Base-by-base conservation (phyloP, 2,329 filamentous ascomycete species). In the Bretziella fagacearum region DNA sequence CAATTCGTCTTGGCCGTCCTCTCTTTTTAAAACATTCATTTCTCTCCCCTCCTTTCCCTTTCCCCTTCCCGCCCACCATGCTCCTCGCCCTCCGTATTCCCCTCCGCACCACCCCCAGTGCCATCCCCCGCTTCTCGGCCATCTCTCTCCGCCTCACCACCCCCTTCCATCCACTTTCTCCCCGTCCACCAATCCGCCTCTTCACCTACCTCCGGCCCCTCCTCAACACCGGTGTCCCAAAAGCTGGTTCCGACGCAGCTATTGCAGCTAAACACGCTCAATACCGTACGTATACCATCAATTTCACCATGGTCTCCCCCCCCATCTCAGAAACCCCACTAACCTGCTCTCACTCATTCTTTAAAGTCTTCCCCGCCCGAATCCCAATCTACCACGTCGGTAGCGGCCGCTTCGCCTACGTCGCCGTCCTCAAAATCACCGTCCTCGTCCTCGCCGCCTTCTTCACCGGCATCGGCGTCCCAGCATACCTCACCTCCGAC, bases 331-430 rank as follows among this genome's bases (percentile, higher is more conserved):
- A 20, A 2, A 13, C 20, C 1, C 8, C 20, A 39, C 17, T 3
- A 22, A 8, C 15, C 18, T 2, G 15, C 6, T 22, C 35, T 23
- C 11, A 39, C 15, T 10, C 7, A 11, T 10, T 5, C n/a, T n/a
- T 30, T 30, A 18, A 26, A 74, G 69, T 61, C 27, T 70, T 71
- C 50, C 74, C 76, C 0, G 68, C 74, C 52, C 65, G 65, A 11
- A 57, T 87, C 23, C 69, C 85, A 54, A 72, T 93, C 52, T 93
- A 84, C 60, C 81, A 86, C 62, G 77, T 77, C 46, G 82, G 84
- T 45, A 79, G 74, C 0, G 69, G 70, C 6, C 70, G 74, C 49
- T 79, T 73, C 25, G 73, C 77, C 5, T 79, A 81, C 53, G 63
- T 89, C 39, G 81, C 79, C 42, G 73, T 77, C 56, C 60, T 83